phyloP scores from a whole-genome alignment of 805 yeast genomes.

The Saccharomycopsis sp. region DNA sequence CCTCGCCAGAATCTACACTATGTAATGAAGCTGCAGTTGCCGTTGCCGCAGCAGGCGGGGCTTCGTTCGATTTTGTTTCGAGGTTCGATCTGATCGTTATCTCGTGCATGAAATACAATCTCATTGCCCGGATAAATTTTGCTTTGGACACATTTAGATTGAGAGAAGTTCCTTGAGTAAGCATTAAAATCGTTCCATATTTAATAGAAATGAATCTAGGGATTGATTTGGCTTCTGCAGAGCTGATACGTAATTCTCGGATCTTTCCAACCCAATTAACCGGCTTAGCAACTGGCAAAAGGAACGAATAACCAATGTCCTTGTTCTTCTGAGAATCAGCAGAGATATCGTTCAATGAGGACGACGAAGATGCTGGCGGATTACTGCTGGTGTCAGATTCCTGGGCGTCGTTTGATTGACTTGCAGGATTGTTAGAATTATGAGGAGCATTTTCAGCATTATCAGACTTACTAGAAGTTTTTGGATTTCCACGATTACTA shows the following conservation, averaged over 20 bases:
- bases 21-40: background rate
- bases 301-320: conserved; percentile 10
- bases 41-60: background rate
- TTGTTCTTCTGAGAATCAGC: background rate
- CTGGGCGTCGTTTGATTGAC: too few species aligned
- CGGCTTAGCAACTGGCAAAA: conserved; percentile 10
- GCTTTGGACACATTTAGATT: conserved; percentile 7
- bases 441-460: background rate
- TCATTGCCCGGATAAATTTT: conserved; percentile 15
- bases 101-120: conserved; percentile 3
- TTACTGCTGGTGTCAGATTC: background rate
- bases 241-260: conserved; percentile 5
- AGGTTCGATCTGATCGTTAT: background rate
- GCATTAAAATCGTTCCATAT: conserved; percentile 14
- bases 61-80: background rate
- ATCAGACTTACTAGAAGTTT: background rate
- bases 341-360: background rate
- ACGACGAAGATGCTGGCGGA: background rate
- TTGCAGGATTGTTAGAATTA: too few species aligned
- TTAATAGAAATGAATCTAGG: conserved; percentile 12
- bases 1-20: background rate
- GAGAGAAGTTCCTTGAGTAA: conserved; percentile 15
- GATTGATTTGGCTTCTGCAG: background rate
- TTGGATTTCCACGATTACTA: too few species aligned
- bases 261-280: conserved; percentile 15